Conservation (phyloP, 208 protist species). For the Naegleria lovaniensis region DNA sequence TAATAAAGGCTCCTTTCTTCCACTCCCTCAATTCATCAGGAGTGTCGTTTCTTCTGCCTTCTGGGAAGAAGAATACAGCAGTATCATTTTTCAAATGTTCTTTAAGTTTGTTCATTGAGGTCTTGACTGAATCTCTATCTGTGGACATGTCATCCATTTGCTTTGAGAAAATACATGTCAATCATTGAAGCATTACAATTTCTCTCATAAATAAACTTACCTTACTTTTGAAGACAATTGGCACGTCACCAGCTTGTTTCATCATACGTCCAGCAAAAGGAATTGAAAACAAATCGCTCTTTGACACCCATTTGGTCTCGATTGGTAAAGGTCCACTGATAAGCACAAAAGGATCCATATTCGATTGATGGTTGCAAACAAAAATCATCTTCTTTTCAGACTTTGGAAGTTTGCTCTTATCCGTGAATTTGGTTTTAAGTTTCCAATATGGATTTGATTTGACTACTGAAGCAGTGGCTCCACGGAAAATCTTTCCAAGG, state of each 20-base stretch:
- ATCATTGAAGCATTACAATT: too few relatives aligned
- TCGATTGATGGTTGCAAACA: neutral
- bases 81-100: conserved; percentile 38
- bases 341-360: conserved; percentile 50
- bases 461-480: neutral
- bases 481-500: neutral
- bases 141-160: conserved; percentile 63
- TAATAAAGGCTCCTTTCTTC: conserved; percentile 66
- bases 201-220: too few relatives aligned
- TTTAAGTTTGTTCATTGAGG: conserved; percentile 58
- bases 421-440: neutral
- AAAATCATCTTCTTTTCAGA: neutral
- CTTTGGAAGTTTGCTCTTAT: neutral
- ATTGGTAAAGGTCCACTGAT: conserved; percentile 57
- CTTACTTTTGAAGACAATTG: conserved; percentile 57
- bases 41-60: conserved; percentile 62
- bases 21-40: conserved; percentile 62
- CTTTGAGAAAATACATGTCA: neutral
- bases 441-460: conserved; percentile 4
- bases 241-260: conserved; percentile 63
- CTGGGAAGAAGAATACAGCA: conserved; percentile 60
- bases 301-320: conserved; percentile 68
- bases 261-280: conserved; percentile 71
- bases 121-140: conserved; percentile 63
- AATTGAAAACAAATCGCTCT: conserved; percentile 64